Evolutionary conservation across 495 filamentous ascomycete genomes (phyloP).

Genomic region (Xylaria grammica): DNA sequence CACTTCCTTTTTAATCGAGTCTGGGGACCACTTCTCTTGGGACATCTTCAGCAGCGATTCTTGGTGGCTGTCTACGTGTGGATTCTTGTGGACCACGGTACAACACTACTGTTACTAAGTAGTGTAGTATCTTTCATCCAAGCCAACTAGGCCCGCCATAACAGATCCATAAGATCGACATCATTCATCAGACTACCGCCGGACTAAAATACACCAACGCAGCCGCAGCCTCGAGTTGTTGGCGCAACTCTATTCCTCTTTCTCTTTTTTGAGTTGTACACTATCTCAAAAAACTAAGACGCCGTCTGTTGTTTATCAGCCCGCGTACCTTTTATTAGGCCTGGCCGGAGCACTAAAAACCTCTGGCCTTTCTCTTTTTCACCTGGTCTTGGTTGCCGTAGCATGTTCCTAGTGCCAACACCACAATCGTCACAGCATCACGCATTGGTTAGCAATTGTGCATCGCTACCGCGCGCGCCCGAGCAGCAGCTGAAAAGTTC

Average conservation of each 20-base stretch:
- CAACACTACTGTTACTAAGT: constrained; percentile 30
- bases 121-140: constrained; percentile 27
- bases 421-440: constrained; percentile 36
- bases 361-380: constrained; percentile 32
- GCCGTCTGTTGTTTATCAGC: constrained; percentile 29
- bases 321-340: constrained; percentile 33
- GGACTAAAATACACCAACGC: constrained; percentile 42
- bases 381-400: constrained; percentile 40
- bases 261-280: constrained; percentile 29
- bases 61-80: constrained; percentile 28
- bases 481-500: constrained; percentile 38
- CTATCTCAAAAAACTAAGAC: constrained; percentile 35
- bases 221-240: constrained; percentile 38
- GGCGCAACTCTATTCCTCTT: constrained; percentile 38
- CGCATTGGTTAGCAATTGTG: constrained; percentile 37
- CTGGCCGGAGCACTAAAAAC: constrained; percentile 37
- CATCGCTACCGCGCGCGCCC: constrained; percentile 33
- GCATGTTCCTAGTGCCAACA: constrained; percentile 50
- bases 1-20: constrained; percentile 17
- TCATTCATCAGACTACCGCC: constrained; percentile 35
- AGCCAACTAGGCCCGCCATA: constrained; percentile 20
- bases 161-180: constrained; percentile 34
- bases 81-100: constrained; percentile 29
- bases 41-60: constrained; percentile 30
- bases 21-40: constrained; percentile 26